phyloP scores from a whole-genome alignment of 306 rosid species.

The Vigna reflexopilosa region DNA sequence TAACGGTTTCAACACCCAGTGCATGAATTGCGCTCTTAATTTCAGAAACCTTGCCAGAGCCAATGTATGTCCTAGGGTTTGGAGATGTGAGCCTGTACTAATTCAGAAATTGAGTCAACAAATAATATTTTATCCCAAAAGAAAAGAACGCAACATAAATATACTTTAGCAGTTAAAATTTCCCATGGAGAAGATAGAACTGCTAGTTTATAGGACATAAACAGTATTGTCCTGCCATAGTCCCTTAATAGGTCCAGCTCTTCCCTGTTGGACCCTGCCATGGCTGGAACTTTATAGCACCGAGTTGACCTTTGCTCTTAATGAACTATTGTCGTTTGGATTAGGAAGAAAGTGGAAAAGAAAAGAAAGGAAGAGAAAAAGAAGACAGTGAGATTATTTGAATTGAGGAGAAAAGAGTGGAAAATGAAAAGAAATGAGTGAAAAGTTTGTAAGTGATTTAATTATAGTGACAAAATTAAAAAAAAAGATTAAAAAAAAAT shows the following conservation, averaged over 20 bases:
- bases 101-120: constrained; percentile 39
- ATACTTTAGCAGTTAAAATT: constrained; percentile 10
- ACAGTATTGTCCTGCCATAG: neutral
- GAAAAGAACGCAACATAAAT: neutral
- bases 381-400: too few relatives aligned
- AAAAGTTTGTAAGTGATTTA: too few relatives aligned
- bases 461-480: too few relatives aligned
- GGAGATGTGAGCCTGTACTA: constrained; percentile 75
- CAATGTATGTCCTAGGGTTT: constrained; percentile 93
- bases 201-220: constrained; percentile 8
- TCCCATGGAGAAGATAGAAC: constrained; percentile 6
- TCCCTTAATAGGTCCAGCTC: neutral
- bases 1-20: constrained; percentile 80
- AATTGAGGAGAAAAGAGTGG: too few relatives aligned
- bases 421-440: too few relatives aligned
- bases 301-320: neutral
- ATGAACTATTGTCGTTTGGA: neutral
- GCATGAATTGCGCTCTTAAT: constrained; percentile 88
- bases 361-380: too few relatives aligned
- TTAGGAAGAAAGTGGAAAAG: too few relatives aligned
- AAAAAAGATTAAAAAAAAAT: too few relatives aligned
- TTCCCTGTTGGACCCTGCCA: neutral
- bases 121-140: constrained; percentile 26
- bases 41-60: constrained; percentile 95
- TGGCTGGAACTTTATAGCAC: neutral